Percentiles rank a stretch among this genome's conserved stretches.
phyloP scores from a whole-genome alignment of 116 monocot species.

The Posidonia oceanica region DNA sequence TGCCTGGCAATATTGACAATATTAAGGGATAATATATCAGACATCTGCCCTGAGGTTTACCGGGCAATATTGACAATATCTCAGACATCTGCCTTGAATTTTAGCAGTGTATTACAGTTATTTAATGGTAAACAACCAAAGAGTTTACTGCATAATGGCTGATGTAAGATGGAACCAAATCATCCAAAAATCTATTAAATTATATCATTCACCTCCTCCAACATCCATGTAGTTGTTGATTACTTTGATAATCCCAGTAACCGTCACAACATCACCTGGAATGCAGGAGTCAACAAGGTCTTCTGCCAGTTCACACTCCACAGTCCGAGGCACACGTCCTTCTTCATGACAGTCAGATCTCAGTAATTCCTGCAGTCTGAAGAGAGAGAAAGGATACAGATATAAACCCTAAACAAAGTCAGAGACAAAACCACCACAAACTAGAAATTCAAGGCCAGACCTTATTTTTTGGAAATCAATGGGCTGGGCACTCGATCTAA shows the following conservation, averaged over 20 bases:
- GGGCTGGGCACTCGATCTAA: conserved; percentile 63
- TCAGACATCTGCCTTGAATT: too few relatives aligned
- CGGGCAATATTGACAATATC: too few relatives aligned
- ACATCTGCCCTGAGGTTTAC: too few relatives aligned
- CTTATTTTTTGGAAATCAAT: conserved; percentile 99
- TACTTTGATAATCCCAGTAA: conserved; percentile 87
- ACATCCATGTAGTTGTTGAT: conserved; percentile 97
- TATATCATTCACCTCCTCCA: conserved; percentile 62
- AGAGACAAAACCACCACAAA: not conserved
- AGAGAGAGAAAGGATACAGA: not conserved
- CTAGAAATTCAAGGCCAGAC: conserved; percentile 10
- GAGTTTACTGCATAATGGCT: too few relatives aligned
- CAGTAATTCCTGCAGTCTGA: conserved; percentile 73
- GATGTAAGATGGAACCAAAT: not conserved
- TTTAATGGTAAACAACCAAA: too few relatives aligned
- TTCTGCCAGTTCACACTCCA: conserved; percentile 88
- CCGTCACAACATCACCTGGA: conserved; percentile 91
- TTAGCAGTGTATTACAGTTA: too few relatives aligned
- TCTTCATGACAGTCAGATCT: conserved; percentile 79
- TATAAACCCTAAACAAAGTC: not conserved
- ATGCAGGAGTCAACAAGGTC: conserved; percentile 99
- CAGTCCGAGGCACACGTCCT: conserved; percentile 92
- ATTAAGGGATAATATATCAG: too few relatives aligned
- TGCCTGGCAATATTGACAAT: too few relatives aligned
- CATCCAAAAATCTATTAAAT: not conserved